phyloP scores from a whole-genome alignment of 73 alveolate genomes.

The Tetrahymena malaccensis region DNA sequence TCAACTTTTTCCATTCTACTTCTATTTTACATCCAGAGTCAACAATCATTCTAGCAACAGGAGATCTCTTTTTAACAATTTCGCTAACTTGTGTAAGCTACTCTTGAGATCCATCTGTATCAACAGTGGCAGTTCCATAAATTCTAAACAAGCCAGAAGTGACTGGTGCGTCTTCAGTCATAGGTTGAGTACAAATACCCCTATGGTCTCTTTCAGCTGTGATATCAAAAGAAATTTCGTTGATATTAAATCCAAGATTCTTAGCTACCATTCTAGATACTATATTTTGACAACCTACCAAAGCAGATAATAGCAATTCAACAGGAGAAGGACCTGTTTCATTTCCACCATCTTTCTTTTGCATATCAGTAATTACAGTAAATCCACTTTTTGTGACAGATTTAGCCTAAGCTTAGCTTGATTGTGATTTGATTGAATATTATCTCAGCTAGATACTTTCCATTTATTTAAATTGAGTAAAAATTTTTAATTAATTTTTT shows the following conservation, averaged over 20 bases:
- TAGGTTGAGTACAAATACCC: neutral
- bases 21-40: neutral
- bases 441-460: neutral
- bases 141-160: neutral
- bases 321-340: neutral
- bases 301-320: neutral
- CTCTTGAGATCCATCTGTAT: neutral
- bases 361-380: neutral
- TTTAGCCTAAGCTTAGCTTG: neutral
- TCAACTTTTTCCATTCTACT: neutral
- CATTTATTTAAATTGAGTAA: neutral
- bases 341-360: neutral
- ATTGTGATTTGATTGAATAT: neutral
- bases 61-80: neutral
- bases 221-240: neutral
- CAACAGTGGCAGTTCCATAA: neutral
- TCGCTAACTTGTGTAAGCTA: neutral
- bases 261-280: neutral
- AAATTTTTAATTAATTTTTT: too few species aligned
- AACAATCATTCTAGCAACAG: neutral
- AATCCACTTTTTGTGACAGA: neutral
- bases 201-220: neutral
- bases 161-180: neutral
- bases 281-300: neutral
- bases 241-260: neutral